Base-by-base conservation (phyloP, 2,329 filamentous ascomycete genomes). In the Fusarium sp. region DNA sequence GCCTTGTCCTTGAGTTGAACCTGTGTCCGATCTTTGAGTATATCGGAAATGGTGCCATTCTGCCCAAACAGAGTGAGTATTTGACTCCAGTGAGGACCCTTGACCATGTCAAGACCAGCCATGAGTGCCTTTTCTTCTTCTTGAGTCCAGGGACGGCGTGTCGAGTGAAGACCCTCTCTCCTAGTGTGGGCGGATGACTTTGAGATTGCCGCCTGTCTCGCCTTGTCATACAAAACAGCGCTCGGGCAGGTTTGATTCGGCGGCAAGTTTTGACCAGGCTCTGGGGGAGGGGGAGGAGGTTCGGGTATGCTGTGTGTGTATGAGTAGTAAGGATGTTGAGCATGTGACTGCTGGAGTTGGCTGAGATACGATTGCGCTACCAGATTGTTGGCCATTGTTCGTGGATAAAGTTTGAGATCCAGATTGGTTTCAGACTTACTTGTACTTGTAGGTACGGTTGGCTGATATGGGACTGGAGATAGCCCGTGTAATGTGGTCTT, bases 1-100 rank as follows among this genome's bases (percentile, higher is more conserved):
- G 95, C 95, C 83, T 98, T 98, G 80, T 98, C 95, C 82, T 98
- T 98, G 14, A 97, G 87, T 80, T 97, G 95, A 0, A 98, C 95
- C 80, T 98, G 95, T 52, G 95, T 97, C 37, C 95, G 90, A 80
- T 97, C 95, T 76, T 95, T 96, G 22, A 97, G 87, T 27, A 96
- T 93, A 76, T 96, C 93, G 56, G 92, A 95, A 27, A 96, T 90
- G 0, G 92, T 93, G 6, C 95, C 95, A 48, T 92, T 93, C 0
- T 91, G 89, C 1, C 95, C 95, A 80, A 96, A 97, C 48, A 97
- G 88, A 2, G 92, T 92, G 14, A 98, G 86, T 56, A 98, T 98
- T 80, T 97, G 95, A 76, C 94, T 96, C 95, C 95, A 98, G 79
- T 98, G 95, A 20, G 95, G 95, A 0, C 95, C 95, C 80, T 95